Base-by-base conservation (phyloP, 129 eudicot genomes). In the Artemisia annua region DNA sequence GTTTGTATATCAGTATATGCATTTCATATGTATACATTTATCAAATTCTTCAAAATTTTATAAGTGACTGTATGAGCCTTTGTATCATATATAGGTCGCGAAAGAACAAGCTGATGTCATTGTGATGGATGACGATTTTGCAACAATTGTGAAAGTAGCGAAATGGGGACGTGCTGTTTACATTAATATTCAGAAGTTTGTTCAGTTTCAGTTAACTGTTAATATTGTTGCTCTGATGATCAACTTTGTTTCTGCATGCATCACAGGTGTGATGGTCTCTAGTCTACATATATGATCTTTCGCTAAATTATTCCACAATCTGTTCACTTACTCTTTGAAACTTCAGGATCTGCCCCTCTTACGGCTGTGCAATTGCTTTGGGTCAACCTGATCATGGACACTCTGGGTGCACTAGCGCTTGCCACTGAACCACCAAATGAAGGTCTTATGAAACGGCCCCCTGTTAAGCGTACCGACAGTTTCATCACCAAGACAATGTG, bases 111-210 rank as follows among this genome's bases (percentile, higher is more conserved):
- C 96, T 17, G 98, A 92, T 87, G 90, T 92, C 49, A 87, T 92
- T 49, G 87, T 92, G 74, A 48, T 92, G 86, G 98, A 92, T 67
- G 98, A 92, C 51, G 89, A 92, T 75, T 92, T 92, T 72, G 48
- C 96, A 12, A 92, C 98, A 39, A 92, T 92, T 22, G 95, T 92
- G 10, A 92, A 80, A 56, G 96, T 92, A 11, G 96, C 89, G 66
- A 89, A 84, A 80, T 89, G 96, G 98, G 98, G 98, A 18, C 94
- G 96, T 17, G 83, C 98, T 2, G 96, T 92, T 12, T 92, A 92
- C 71, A 80, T 92, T 48, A 92, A 92, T 64, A 85, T 92, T 69
- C 98, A 92, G 78, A 92, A 92, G 83, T 92, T 89, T 69, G 96
- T 92, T 48, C 97, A 92, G 86, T 92, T 92, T 78, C 98, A 92